phyloP scores from a whole-genome alignment of 768 basidiomycete genomes.

The Boletus rex-veris region DNA sequence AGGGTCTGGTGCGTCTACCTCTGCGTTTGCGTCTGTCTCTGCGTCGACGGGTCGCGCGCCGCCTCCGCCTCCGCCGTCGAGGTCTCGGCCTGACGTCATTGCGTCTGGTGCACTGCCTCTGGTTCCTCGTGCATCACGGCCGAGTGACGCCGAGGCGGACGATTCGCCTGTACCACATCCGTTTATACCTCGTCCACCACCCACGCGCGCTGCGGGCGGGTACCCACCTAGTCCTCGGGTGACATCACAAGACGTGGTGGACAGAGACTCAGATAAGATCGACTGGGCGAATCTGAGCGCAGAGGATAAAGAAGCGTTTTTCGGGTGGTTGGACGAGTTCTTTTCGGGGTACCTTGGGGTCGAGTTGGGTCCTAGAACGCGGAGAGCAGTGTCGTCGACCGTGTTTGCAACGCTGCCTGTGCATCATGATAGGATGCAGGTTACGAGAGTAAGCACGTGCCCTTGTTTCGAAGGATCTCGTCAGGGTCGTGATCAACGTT shows the following conservation, averaged over 20 bases:
- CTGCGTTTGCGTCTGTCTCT: background rate
- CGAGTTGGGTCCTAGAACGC: conserved; percentile 14
- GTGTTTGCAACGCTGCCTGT: background rate
- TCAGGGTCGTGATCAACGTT: background rate
- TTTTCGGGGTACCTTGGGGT: conserved; percentile 49
- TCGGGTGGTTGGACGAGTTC: conserved; percentile 79
- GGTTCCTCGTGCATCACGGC: conserved; percentile 14
- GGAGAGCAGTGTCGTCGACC: background rate
- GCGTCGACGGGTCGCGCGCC: background rate
- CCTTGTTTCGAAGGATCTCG: background rate
- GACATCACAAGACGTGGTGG: background rate
- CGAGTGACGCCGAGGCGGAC: background rate
- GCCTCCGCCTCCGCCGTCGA: conserved; percentile 36
- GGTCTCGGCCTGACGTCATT: conserved; percentile 16
- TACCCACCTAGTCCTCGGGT: conserved; percentile 18
- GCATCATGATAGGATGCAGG: background rate
- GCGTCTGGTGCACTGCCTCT: conserved; percentile 10
- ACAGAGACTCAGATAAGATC: conserved; percentile 29
- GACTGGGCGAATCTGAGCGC: conserved; percentile 68
- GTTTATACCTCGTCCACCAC: conserved; percentile 25
- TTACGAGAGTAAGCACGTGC: conserved; percentile 16
- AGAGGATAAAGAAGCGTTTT: conserved; percentile 70
- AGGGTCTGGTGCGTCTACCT: conserved; percentile 30
- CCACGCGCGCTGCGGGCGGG: conserved; percentile 25
- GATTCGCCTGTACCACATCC: conserved; percentile 10